A percentile compares a stretch with the other conserved stretches of the same genome.
phyloP scores from a whole-genome alignment of 352 stramenopile genomes.

The Plasmopara viticola region DNA sequence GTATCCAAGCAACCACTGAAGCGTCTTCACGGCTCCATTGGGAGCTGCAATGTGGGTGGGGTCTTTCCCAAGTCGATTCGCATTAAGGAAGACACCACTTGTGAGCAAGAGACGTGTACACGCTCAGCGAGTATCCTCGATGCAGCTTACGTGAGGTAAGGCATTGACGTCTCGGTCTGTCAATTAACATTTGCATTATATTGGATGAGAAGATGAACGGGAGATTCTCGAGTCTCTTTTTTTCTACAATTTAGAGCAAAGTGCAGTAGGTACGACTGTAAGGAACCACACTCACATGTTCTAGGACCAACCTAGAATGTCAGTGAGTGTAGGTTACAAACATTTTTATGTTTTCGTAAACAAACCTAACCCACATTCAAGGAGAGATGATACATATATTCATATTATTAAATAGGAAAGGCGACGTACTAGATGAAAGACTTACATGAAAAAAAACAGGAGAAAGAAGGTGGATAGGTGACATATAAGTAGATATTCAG shows the following conservation, averaged over 20 bases:
- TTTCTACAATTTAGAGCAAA: conserved; percentile 40
- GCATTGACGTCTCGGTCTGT: conserved; percentile 64
- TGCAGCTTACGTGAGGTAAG: conserved; percentile 59
- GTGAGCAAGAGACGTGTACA: conserved; percentile 57
- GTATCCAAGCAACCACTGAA: conserved; percentile 70
- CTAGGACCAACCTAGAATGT: too few relatives aligned
- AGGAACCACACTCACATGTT: too few relatives aligned
- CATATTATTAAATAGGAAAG: too few relatives aligned
- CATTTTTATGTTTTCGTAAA: too few relatives aligned
- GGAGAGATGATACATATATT: too few relatives aligned
- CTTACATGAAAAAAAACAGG: too few relatives aligned
- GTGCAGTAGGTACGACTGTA: too few relatives aligned
- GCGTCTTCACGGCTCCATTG: conserved; percentile 53
- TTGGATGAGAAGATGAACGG: conserved; percentile 45
- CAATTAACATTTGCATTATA: conserved; percentile 72
- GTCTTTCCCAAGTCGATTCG: conserved; percentile 61
- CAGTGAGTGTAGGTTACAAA: too few relatives aligned
- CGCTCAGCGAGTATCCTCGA: conserved; percentile 34
- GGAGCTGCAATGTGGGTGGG: conserved; percentile 64
- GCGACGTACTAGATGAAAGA: too few relatives aligned
- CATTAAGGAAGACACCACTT: conserved; percentile 41
- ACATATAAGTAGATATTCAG: too few relatives aligned
- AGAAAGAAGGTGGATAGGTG: too few relatives aligned
- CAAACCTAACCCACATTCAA: too few relatives aligned
- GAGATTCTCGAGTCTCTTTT: conserved; percentile 14